phyloP scores from a whole-genome alignment of 2,329 filamentous ascomycete species.

The Ophiocordyceps camponoti-rufipedis region DNA sequence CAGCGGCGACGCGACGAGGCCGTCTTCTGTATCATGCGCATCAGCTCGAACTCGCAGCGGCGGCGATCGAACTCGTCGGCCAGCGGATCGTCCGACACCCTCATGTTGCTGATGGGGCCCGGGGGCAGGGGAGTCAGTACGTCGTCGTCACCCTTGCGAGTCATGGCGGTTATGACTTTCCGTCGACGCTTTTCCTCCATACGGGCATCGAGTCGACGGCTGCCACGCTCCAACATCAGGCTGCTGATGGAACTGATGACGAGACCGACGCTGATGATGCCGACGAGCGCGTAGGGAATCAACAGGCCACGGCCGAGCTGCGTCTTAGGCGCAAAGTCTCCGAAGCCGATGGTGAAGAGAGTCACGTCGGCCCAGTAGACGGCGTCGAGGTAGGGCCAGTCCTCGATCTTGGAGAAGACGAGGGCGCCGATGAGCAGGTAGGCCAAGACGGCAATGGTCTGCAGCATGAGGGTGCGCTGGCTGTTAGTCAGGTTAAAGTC shows the following conservation, averaged over 20 bases:
- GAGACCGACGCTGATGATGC: constrained; percentile 69
- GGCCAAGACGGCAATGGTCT: constrained; percentile 70
- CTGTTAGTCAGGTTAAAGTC: constrained; percentile 63
- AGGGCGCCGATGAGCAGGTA: constrained; percentile 66
- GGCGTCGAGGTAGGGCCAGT: constrained; percentile 59
- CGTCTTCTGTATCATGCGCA: constrained; percentile 60
- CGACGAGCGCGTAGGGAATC: constrained; percentile 68
- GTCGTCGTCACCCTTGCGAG: constrained; percentile 23
- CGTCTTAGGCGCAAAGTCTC: constrained; percentile 30
- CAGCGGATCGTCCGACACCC: constrained; percentile 4
- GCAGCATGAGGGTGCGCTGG: constrained; percentile 76
- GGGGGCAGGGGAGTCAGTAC: constrained; percentile 30
- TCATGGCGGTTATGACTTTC: constrained; percentile 24
- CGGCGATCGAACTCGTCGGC: constrained; percentile 37
- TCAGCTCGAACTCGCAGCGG: constrained; percentile 55
- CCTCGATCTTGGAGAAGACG: constrained; percentile 55
- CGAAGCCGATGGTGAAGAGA: constrained; percentile 45
- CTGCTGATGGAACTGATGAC: constrained; percentile 65
- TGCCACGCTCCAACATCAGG: constrained; percentile 39
- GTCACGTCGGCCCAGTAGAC: constrained; percentile 66
- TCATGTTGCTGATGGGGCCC: constrained; percentile 3
- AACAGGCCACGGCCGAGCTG: constrained; percentile 50
- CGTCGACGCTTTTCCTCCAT: constrained; percentile 42
- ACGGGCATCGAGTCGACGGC: constrained; percentile 32
- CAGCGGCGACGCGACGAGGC: constrained; percentile 52